A percentile compares a stretch with the other conserved stretches of the same genome.
These are phyloP conservation scores for Stachybotrys echinatus DNA, from an alignment of 2,329 filamentous ascomycete species.

Conservation along the genomic window DNA sequence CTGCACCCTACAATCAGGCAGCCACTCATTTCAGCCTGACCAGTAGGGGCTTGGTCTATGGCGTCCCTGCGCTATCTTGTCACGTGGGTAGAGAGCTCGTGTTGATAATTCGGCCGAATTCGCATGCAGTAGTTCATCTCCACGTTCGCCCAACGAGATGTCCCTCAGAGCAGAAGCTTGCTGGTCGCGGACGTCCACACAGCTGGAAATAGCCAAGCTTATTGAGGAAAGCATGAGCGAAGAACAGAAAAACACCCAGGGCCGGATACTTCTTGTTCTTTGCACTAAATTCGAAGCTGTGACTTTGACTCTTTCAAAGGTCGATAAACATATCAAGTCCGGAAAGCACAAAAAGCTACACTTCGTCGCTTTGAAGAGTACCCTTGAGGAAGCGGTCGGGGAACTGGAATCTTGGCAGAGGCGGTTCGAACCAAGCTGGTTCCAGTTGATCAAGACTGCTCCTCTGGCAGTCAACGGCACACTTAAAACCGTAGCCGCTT, in stretches of 20 bases:
- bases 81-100: constrained; percentile 5
- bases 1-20: too few species aligned
- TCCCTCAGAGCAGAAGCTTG: constrained; percentile 11
- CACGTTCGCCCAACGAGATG: constrained; percentile 4
- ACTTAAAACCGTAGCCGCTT: neutral
- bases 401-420: constrained; percentile 5
- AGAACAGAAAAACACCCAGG: constrained; percentile 10
- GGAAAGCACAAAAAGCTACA: neutral
- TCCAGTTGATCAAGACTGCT: constrained; percentile 4
- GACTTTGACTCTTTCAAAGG: neutral
- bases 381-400: neutral
- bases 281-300: constrained; percentile 10
- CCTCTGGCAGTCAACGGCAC: neutral
- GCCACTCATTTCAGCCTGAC: too few species aligned
- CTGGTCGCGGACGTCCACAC: constrained; percentile 11
- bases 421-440: constrained; percentile 7
- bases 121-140: constrained; percentile 1
- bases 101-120: constrained; percentile 6
- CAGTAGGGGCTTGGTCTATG: too few species aligned
- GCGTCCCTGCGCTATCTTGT: too few species aligned
- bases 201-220: constrained; percentile 10
- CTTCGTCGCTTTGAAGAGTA: neutral
- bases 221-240: constrained; percentile 11
- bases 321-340: neutral
- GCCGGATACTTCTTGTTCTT: constrained; percentile 10